Conservation (phyloP, 345 rosid species). For the Aurinia saxatilis region DNA sequence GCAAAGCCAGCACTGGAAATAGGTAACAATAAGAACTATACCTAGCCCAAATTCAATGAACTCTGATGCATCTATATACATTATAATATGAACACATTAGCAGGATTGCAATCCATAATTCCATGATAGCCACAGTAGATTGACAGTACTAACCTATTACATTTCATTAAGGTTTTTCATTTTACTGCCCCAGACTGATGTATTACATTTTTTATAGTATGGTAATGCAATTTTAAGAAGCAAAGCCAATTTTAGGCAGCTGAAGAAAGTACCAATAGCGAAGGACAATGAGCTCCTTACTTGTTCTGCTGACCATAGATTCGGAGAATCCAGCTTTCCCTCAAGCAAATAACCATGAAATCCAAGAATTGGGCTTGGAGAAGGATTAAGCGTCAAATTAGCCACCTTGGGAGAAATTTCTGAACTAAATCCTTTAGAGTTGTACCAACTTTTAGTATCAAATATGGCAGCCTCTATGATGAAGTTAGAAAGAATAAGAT, state of each 20-base stretch:
- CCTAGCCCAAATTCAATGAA: background rate
- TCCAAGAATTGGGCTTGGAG: constrained; percentile 40
- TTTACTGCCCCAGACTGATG: background rate
- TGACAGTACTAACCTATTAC: background rate
- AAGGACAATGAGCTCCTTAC: constrained; percentile 39
- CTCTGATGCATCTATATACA: background rate
- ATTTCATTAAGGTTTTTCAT: background rate
- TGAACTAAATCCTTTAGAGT: constrained; percentile 30
- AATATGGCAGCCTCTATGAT: constrained; percentile 68
- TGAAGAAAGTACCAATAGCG: constrained; percentile 3
- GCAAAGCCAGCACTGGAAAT: background rate
- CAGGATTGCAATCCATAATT: background rate
- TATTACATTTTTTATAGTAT: background rate
- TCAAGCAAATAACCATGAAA: constrained; percentile 67
- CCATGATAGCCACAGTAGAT: background rate
- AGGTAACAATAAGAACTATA: background rate
- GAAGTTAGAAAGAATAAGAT: constrained; percentile 46
- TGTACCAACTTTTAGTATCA: constrained; percentile 64
- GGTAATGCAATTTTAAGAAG: background rate
- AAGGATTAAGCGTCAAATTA: constrained; percentile 41
- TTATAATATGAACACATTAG: background rate
- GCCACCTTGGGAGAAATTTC: constrained; percentile 60
- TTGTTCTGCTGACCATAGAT: constrained; percentile 94
- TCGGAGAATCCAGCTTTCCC: constrained; percentile 73
- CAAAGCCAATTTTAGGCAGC: constrained; percentile 3